Conservation (phyloP, 2,329 filamentous ascomycete genomes). For the Cladorrhinum sp. region DNA sequence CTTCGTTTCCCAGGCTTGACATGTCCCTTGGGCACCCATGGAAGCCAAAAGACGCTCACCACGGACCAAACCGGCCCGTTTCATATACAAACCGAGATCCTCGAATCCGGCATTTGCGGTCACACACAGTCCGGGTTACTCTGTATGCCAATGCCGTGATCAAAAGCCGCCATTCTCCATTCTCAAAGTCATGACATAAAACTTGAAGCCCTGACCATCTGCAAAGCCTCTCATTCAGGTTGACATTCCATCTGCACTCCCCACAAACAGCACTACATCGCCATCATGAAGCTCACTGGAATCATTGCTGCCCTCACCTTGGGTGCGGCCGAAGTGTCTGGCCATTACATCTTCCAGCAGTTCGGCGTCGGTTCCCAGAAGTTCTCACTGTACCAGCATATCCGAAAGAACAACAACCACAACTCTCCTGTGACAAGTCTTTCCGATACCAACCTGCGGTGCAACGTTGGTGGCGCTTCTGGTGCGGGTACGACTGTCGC, state of each 20-base stretch:
- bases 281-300: slow-evolving; percentile 32
- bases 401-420: slow-evolving; percentile 47
- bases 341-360: slow-evolving; percentile 43
- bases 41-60: slow-evolving; percentile 9
- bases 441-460: slow-evolving; percentile 38
- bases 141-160: neutral
- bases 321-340: slow-evolving; percentile 33
- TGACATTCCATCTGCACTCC: neutral
- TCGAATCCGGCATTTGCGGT: slow-evolving; percentile 22
- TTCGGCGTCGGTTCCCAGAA: slow-evolving; percentile 33
- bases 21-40: slow-evolving; percentile 1
- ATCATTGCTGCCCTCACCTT: slow-evolving; percentile 33
- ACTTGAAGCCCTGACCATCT: neutral
- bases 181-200: neutral
- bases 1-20: slow-evolving; percentile 11
- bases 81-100: slow-evolving; percentile 20
- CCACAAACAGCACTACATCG: neutral
- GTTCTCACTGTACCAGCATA: slow-evolving; percentile 37
- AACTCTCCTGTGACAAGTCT: slow-evolving; percentile 46
- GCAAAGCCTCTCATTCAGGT: neutral
- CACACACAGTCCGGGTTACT: slow-evolving; percentile 10
- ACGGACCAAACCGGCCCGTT: slow-evolving; percentile 20
- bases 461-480: slow-evolving; percentile 38
- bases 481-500: slow-evolving; percentile 35
- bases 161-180: slow-evolving; percentile 2